These are phyloP conservation scores for Arthroderma sp. DNA, from an alignment of 2,329 filamentous ascomycete species.

Conservation along the genomic window DNA sequence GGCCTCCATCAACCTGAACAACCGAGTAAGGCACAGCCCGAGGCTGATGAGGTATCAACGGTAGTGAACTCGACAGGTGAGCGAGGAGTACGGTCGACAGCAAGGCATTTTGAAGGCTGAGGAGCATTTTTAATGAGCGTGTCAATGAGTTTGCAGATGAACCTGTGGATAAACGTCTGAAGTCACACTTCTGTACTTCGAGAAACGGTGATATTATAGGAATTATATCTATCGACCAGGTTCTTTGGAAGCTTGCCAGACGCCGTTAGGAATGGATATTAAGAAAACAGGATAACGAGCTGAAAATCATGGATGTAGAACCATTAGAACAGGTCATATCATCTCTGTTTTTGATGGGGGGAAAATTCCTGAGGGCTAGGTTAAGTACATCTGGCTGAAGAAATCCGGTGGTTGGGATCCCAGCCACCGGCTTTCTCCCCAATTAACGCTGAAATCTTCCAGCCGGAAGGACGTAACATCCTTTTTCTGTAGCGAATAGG, in stretches of 20 bases:
- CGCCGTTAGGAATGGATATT: background rate
- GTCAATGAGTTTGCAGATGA: background rate
- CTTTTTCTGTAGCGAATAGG: background rate
- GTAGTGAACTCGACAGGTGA: background rate
- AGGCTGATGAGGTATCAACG: background rate
- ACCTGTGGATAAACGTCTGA: too few relatives aligned
- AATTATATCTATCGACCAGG: background rate
- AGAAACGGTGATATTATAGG: background rate
- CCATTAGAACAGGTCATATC: background rate
- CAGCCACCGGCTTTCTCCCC: constrained; percentile 8
- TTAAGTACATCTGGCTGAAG: background rate
- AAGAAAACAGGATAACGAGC: background rate
- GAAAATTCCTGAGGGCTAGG: constrained; percentile 2
- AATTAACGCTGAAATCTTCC: background rate
- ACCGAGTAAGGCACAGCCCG: constrained; percentile 15
- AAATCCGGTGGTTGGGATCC: constrained; percentile 10
- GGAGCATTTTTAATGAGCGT: background rate
- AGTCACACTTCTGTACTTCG: background rate
- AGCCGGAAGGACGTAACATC: background rate
- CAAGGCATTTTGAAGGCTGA: background rate
- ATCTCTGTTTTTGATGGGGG: background rate
- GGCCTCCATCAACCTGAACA: constrained; percentile 15
- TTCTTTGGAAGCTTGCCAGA: background rate
- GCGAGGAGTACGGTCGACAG: background rate
- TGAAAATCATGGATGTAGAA: background rate